Evolutionary conservation across 331 rosid species (phyloP).

Genomic region (Malus hybrid): DNA sequence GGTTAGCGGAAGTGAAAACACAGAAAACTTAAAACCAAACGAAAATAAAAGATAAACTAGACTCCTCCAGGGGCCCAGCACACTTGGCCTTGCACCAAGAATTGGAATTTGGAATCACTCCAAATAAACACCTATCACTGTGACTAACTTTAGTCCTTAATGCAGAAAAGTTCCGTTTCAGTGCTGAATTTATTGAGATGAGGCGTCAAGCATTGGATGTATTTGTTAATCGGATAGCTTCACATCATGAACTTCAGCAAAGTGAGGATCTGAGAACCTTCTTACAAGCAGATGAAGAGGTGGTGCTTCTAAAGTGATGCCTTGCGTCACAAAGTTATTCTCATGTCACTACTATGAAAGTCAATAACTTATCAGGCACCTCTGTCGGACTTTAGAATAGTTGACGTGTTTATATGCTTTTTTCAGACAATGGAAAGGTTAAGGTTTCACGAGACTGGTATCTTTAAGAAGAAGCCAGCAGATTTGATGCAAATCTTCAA

Average conservation of each 20-base stretch:
- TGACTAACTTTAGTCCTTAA: constrained; percentile 19
- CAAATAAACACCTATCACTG: no score
- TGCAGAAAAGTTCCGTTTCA: constrained; percentile 96
- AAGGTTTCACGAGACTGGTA: constrained; percentile 77
- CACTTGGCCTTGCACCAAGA: no score
- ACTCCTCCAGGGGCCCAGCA: no score
- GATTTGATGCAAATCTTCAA: constrained; percentile 92
- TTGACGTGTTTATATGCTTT: constrained; percentile 7
- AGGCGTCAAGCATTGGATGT: constrained; percentile 92
- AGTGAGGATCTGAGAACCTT: constrained; percentile 93
- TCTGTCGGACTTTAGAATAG: not conserved
- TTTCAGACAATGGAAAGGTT: constrained; percentile 92
- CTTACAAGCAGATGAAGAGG: constrained; percentile 99
- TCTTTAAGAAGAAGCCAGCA: constrained; percentile 79
- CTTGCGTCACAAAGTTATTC: constrained; percentile 9
- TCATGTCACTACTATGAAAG: not conserved
- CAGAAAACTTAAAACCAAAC: no score
- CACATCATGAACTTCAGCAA: constrained; percentile 81
- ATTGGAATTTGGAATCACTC: no score
- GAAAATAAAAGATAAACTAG: no score
- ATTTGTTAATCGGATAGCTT: constrained; percentile 85
- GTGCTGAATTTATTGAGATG: constrained; percentile 98
- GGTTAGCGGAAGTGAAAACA: no score
- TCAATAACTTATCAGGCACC: not conserved
- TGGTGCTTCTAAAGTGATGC: constrained; percentile 18